phyloP scores from a whole-genome alignment of 257 asterid species.

The Fraxinus quadrangulata region DNA sequence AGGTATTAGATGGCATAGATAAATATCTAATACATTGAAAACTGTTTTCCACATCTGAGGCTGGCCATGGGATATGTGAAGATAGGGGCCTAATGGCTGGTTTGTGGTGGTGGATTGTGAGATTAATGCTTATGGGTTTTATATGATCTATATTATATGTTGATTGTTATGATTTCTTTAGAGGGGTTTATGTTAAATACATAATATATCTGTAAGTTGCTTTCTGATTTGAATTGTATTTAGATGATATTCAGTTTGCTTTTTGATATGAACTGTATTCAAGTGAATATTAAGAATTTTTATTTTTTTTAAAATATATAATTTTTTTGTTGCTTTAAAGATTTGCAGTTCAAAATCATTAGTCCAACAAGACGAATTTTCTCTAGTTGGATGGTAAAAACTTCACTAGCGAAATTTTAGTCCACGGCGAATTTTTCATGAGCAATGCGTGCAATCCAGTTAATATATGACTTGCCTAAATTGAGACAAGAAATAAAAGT shows the following conservation, averaged over 20 bases:
- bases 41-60: background rate
- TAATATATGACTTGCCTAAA: background rate
- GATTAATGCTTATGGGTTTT: background rate
- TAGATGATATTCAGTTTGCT: too few species aligned
- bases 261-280: too few species aligned
- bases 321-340: too few species aligned
- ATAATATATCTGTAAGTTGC: too few species aligned
- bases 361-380: background rate
- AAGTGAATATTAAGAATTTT: background rate
- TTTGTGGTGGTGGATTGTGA: background rate
- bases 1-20: too few species aligned
- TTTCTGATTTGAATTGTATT: too few species aligned
- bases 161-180: too few species aligned
- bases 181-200: background rate
- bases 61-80: background rate
- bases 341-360: background rate
- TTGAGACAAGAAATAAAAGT: background rate
- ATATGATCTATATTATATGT: background rate
- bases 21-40: background rate
- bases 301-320: too few species aligned
- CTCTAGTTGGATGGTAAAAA: background rate
- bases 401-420: background rate
- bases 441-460: background rate
- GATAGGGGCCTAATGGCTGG: background rate
- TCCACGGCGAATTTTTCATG: too few species aligned